These are phyloP conservation scores for Calendula officinalis DNA, from an alignment of 129 eudicot genomes.

Conservation along the genomic window DNA sequence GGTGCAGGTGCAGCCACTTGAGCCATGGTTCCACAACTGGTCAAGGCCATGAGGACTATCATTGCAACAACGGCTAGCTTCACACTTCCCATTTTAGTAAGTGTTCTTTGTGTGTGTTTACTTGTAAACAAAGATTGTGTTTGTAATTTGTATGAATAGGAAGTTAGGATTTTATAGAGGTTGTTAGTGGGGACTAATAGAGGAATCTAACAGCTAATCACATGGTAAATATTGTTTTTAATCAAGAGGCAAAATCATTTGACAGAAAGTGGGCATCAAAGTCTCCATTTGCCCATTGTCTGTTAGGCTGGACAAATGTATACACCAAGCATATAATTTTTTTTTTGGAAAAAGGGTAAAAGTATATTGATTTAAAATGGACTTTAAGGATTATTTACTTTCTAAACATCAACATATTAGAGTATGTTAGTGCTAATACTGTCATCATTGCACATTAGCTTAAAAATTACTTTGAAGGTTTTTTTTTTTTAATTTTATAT, in stretches of 20 bases:
- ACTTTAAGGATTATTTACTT: too few relatives aligned
- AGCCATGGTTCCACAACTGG: slow-evolving; percentile 12
- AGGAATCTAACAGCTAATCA: slow-evolving; percentile 4
- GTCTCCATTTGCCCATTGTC: too few relatives aligned
- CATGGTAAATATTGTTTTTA: slow-evolving; percentile 4
- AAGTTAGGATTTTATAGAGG: not conserved
- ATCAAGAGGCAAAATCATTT: slow-evolving; percentile 6
- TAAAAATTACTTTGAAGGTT: too few relatives aligned
- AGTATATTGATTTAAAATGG: too few relatives aligned
- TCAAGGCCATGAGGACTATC: slow-evolving; percentile 7
- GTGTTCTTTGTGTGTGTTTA: not conserved
- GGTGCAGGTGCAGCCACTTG: too few relatives aligned
- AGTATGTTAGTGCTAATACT: too few relatives aligned
- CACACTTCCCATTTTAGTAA: slow-evolving; percentile 20
- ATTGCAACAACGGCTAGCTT: slow-evolving; percentile 21
- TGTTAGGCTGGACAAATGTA: too few relatives aligned
- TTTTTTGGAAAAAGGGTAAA: not conserved
- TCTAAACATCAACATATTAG: too few relatives aligned
- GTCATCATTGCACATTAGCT: too few relatives aligned
- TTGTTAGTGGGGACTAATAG: slow-evolving; percentile 1
- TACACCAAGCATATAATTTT: not conserved
- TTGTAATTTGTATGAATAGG: not conserved
- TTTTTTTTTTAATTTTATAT: too few relatives aligned
- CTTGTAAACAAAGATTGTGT: not conserved
- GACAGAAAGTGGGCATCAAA: too few relatives aligned